Percentiles rank a stretch among this genome's conserved stretches.
phyloP scores from a whole-genome alignment of 2,329 filamentous ascomycete genomes.

The Apiospora marii region DNA sequence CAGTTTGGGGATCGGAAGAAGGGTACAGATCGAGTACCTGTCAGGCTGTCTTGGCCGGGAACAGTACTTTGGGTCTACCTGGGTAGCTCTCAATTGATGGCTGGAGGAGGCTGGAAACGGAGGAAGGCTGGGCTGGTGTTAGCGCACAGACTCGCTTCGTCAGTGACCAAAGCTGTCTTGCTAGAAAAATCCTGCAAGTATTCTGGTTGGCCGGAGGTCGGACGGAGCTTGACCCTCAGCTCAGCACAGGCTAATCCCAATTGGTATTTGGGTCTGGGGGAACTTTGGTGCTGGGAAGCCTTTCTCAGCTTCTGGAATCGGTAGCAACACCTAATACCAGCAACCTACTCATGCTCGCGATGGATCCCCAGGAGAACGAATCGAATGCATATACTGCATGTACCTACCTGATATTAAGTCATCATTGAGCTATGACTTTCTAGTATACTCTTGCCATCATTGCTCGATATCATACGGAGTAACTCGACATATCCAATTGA shows the following conservation, averaged over 20 bases:
- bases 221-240: background rate
- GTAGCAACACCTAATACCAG: background rate
- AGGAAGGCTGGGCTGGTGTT: background rate
- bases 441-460: no score
- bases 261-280: background rate
- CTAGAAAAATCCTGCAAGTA: constrained; percentile 9
- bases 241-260: background rate
- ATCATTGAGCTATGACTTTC: no score
- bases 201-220: background rate
- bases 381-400: no score
- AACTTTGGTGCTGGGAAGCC: background rate
- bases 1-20: background rate
- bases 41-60: no score
- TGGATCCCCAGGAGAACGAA: no score
- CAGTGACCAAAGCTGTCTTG: background rate
- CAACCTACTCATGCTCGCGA: background rate
- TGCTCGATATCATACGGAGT: no score
- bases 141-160: constrained; percentile 6
- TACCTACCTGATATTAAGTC: no score
- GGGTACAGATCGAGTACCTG: background rate
- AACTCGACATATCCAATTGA: no score
- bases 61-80: background rate
- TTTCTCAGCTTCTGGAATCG: background rate
- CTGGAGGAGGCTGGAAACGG: constrained; percentile 10
- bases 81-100: background rate